These are phyloP conservation scores for Calonectria crousiana DNA, from an alignment of 2,329 filamentous ascomycete species.

Conservation along the genomic window DNA sequence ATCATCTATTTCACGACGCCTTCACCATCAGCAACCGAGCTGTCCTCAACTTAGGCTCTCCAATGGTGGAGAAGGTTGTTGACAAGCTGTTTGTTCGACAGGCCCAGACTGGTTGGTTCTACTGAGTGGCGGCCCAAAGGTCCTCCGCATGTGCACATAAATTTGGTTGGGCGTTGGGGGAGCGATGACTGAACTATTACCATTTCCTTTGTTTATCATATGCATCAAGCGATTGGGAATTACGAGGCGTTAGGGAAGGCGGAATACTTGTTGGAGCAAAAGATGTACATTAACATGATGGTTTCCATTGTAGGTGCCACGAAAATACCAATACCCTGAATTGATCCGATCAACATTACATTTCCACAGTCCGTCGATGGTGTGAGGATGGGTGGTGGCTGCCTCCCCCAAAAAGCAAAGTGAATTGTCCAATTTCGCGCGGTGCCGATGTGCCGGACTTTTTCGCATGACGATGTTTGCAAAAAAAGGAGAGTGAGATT, in stretches of 20 bases:
- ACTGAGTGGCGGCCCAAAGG: constrained; percentile 35
- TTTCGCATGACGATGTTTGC: neutral
- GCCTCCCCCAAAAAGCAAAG: neutral
- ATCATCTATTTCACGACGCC: constrained; percentile 65
- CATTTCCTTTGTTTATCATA: neutral
- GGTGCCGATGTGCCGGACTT: neutral
- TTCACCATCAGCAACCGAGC: constrained; percentile 59
- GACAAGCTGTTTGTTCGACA: constrained; percentile 40
- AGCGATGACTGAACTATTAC: constrained; percentile 8
- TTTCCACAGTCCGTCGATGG: neutral
- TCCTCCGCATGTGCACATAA: neutral
- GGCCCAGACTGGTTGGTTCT: constrained; percentile 34
- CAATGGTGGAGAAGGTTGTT: constrained; percentile 33
- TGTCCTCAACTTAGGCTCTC: constrained; percentile 36
- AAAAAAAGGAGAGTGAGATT: neutral
- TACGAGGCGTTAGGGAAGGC: neutral
- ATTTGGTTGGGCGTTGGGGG: constrained; percentile 48
- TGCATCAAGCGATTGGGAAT: neutral
- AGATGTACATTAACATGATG: neutral
- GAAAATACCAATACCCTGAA: neutral
- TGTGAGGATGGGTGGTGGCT: neutral
- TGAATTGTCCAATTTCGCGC: neutral
- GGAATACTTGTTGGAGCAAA: neutral
- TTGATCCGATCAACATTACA: neutral
- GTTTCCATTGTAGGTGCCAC: neutral